Percentiles rank a stretch among this genome's conserved stretches.
Evolutionary conservation across 176 grass and related monocot species (phyloP).

Genomic region (Oryza glumipatula): DNA sequence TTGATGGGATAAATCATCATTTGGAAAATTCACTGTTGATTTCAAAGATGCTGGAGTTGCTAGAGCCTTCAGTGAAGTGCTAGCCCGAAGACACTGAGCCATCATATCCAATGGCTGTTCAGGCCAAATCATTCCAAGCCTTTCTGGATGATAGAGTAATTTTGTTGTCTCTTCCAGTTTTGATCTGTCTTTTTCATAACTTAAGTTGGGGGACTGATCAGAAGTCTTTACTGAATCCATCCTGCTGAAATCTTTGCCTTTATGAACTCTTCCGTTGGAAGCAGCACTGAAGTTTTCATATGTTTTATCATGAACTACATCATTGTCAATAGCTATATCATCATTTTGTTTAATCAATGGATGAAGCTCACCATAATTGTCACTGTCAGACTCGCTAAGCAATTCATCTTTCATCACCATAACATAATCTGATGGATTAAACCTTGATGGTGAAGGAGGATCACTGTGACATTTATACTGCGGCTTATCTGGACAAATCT

Average conservation of each 20-base stretch:
- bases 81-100: slow-evolving; percentile 15
- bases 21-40: slow-evolving; percentile 27
- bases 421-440: slow-evolving; percentile 54
- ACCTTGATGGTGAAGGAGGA: slow-evolving; percentile 71
- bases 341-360: slow-evolving; percentile 39
- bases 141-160: slow-evolving; percentile 44
- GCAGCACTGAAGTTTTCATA: background rate
- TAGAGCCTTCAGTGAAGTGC: slow-evolving; percentile 24
- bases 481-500: slow-evolving; percentile 43
- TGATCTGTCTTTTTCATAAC: background rate
- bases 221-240: slow-evolving; percentile 24
- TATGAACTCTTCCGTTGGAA: background rate
- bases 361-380: slow-evolving; percentile 56
- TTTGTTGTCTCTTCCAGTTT: slow-evolving; percentile 18
- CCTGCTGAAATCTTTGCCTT: slow-evolving; percentile 26
- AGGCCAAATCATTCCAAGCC: slow-evolving; percentile 61
- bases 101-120: slow-evolving; percentile 62
- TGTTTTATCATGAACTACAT: background rate
- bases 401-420: slow-evolving; percentile 54
- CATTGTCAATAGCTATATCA: slow-evolving; percentile 18
- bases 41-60: slow-evolving; percentile 51
- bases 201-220: slow-evolving; percentile 38
- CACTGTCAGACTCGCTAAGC: slow-evolving; percentile 49
- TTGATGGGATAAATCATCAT: slow-evolving; percentile 36
- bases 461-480: slow-evolving; percentile 63